A percentile compares a stretch with the other conserved stretches of the same genome.
Evolutionary conservation across 768 basidiomycete species (phyloP).

Genomic region (Leucosporidium yakuticum): DNA sequence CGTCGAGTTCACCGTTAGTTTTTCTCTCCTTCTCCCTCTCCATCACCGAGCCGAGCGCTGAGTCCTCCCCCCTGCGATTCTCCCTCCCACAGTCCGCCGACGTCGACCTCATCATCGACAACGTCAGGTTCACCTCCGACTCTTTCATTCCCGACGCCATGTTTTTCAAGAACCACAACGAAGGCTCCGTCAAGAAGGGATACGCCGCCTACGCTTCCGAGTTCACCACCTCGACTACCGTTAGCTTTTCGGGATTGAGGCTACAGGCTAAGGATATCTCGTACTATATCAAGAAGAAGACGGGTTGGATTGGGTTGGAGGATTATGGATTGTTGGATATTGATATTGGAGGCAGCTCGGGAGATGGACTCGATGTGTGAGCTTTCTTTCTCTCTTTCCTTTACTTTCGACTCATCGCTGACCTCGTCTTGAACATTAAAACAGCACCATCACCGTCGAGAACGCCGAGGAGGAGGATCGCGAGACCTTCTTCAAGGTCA

Average conservation of each 20-base stretch:
- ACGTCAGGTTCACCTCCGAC: conserved; percentile 44
- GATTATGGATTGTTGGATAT: conserved; percentile 46
- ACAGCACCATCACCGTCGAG: conserved; percentile 45
- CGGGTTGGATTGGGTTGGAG: conserved; percentile 42
- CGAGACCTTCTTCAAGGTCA: conserved; percentile 48
- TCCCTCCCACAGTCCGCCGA: conserved; percentile 38
- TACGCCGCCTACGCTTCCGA: conserved; percentile 47
- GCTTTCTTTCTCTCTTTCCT: too few species aligned
- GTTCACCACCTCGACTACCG: conserved; percentile 42
- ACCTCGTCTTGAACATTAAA: too few species aligned
- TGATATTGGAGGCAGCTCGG: conserved; percentile 39
- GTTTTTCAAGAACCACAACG: conserved; percentile 45
- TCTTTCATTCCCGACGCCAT: conserved; percentile 47
- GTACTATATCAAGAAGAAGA: conserved; percentile 47
- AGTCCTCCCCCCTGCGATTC: background rate
- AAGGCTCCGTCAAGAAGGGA: conserved; percentile 42
- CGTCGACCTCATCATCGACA: conserved; percentile 44
- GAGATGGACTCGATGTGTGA: too few species aligned
- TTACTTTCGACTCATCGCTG: background rate
- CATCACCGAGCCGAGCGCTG: background rate
- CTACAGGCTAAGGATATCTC: conserved; percentile 45
- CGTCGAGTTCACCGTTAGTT: conserved; percentile 43
- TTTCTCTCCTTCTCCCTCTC: too few species aligned
- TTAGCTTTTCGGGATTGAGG: conserved; percentile 45
- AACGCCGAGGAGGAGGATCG: conserved; percentile 45